Conservation (phyloP, 164 flowering plant species). For the Dillenia suffruticosa region DNA sequence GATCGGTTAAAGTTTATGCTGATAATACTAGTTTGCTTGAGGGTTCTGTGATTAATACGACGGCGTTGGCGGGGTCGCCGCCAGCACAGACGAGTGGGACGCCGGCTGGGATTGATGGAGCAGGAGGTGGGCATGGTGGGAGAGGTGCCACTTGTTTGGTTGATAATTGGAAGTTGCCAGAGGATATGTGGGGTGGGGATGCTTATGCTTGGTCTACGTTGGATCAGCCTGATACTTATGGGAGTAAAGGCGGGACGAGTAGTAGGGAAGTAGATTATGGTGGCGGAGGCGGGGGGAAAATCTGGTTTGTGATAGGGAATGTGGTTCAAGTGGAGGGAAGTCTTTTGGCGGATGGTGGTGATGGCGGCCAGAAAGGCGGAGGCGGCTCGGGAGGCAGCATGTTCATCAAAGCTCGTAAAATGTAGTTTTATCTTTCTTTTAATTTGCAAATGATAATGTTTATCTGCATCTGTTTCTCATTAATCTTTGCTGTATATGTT, state of each 20-base stretch:
- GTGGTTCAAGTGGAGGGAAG: constrained; percentile 40
- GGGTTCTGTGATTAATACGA: constrained; percentile 53
- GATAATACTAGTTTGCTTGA: constrained; percentile 31
- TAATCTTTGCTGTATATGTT: background rate
- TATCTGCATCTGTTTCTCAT: background rate
- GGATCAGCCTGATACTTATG: constrained; percentile 56
- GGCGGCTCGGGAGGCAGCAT: constrained; percentile 75
- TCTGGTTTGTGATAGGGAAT: constrained; percentile 24
- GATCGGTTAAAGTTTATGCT: constrained; percentile 40
- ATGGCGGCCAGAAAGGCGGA: constrained; percentile 55
- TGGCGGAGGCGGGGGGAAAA: constrained; percentile 79
- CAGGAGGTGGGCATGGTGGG: constrained; percentile 97
- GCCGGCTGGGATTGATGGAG: constrained; percentile 60
- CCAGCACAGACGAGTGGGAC: constrained; percentile 77
- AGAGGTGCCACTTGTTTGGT: constrained; percentile 75
- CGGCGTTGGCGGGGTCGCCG: constrained; percentile 61
- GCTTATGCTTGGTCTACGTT: constrained; percentile 68
- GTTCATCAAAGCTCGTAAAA: constrained; percentile 38
- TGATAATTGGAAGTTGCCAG: constrained; percentile 54
- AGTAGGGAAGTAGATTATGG: constrained; percentile 62
- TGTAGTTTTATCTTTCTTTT: constrained; percentile 27
- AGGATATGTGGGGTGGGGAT: constrained; percentile 94
- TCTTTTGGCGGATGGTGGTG: constrained; percentile 64
- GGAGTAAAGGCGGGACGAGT: constrained; percentile 78
- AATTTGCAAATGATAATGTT: background rate